These are phyloP conservation scores for Hypholoma sublateritium DNA, from an alignment of 768 basidiomycete species.

Conservation along the genomic window DNA sequence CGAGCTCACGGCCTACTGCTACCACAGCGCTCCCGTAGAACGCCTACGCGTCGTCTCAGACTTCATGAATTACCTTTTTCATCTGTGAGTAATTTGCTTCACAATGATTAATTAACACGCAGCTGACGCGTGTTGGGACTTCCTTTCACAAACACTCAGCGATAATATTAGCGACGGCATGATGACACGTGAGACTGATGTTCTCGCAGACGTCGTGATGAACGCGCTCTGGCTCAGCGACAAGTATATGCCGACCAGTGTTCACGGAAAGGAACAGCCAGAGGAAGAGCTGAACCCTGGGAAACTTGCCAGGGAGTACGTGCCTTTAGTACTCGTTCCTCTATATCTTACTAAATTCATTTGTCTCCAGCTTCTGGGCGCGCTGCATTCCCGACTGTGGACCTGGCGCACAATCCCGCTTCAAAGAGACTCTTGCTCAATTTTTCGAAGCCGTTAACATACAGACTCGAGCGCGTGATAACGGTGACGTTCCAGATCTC, in stretches of 20 bases:
- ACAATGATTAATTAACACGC: conserved; percentile 9
- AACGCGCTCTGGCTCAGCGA: conserved; percentile 63
- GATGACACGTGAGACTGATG: conserved; percentile 61
- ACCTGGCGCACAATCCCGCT: conserved; percentile 61
- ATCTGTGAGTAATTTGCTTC: conserved; percentile 36
- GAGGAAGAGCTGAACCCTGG: conserved; percentile 52
- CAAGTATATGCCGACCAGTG: conserved; percentile 46
- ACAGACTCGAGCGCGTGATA: conserved; percentile 58
- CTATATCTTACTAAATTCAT: conserved; percentile 4
- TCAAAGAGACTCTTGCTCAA: conserved; percentile 64
- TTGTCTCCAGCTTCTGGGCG: conserved; percentile 56
- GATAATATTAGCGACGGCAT: conserved; percentile 82
- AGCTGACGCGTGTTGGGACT: conserved; percentile 12
- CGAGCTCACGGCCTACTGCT: conserved; percentile 65
- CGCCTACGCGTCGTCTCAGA: conserved; percentile 66
- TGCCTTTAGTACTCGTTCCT: conserved; percentile 9
- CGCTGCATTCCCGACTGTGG: conserved; percentile 59
- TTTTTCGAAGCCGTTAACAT: conserved; percentile 71
- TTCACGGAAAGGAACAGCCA: conserved; percentile 36
- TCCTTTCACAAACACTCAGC: conserved; percentile 23
- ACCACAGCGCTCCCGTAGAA: conserved; percentile 52
- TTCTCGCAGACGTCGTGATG: conserved; percentile 66
- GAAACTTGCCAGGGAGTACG: conserved; percentile 70
- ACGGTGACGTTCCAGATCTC: conserved; percentile 59
- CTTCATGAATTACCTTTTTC: conserved; percentile 64